These are phyloP conservation scores for Chytriomyces hyalinus DNA, from an alignment of 192 early-diverging fungal genomes.

Conservation along the genomic window DNA sequence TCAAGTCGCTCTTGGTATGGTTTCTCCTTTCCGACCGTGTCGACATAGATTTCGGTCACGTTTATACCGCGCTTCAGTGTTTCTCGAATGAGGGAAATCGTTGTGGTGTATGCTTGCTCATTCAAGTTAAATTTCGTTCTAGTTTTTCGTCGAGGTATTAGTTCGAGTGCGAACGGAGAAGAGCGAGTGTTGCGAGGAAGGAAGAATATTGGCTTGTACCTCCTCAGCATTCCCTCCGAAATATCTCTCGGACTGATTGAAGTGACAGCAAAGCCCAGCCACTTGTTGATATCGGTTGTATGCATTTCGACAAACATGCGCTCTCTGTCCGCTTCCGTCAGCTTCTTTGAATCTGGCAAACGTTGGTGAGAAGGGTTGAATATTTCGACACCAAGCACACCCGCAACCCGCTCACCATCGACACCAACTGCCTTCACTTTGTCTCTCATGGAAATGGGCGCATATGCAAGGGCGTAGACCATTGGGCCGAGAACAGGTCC, in stretches of 20 bases:
- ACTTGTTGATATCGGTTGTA: constrained; percentile 54
- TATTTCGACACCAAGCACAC: background rate
- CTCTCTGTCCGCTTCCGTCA: constrained; percentile 79
- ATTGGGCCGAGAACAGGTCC: constrained; percentile 97
- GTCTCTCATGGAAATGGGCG: constrained; percentile 65
- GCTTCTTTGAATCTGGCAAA: constrained; percentile 87
- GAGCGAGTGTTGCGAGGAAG: background rate
- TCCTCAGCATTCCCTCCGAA: constrained; percentile 85
- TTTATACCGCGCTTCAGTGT: constrained; percentile 68
- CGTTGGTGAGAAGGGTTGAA: constrained; percentile 4
- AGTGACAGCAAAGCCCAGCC: constrained; percentile 84
- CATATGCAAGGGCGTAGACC: constrained; percentile 94
- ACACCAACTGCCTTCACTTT: constrained; percentile 78
- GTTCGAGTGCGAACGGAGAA: background rate
- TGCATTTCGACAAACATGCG: constrained; percentile 66
- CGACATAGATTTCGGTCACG: constrained; percentile 85
- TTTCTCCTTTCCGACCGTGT: constrained; percentile 92
- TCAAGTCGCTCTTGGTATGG: constrained; percentile 83
- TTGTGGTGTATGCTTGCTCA: constrained; percentile 90
- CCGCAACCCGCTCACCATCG: constrained; percentile 61
- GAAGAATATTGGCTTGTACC: constrained; percentile 48
- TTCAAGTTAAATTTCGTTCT: constrained; percentile 92
- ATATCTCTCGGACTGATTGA: constrained; percentile 90
- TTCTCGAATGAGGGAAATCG: constrained; percentile 79
- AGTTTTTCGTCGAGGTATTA: constrained; percentile 19